phyloP scores from a whole-genome alignment of 1,139 yeast genomes.

The Schizosaccharomyces versatilis region DNA sequence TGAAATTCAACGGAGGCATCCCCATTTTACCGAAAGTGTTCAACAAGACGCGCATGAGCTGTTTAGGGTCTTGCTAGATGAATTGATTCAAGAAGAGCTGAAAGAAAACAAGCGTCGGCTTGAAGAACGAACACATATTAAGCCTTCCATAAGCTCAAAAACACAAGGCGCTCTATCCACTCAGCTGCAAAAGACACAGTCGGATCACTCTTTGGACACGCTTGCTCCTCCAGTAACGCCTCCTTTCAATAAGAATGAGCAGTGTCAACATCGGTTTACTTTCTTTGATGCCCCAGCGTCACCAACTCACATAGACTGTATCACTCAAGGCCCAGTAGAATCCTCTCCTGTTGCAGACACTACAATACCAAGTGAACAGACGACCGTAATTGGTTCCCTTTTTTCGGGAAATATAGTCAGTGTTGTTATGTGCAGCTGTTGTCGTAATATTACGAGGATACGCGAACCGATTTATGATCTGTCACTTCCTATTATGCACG shows the following conservation, averaged over 20 bases:
- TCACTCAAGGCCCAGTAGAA: no score
- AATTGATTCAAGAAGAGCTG: constrained; percentile 7
- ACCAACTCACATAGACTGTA: no score
- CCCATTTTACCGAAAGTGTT: constrained; percentile 6
- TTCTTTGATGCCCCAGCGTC: no score
- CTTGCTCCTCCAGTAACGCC: no score
- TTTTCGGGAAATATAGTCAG: constrained; percentile 11
- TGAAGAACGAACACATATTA: no score
- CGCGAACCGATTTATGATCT: constrained; percentile 10
- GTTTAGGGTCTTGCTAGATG: constrained; percentile 8
- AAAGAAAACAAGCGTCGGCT: not conserved
- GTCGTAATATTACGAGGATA: constrained; percentile 9
- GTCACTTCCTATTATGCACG: constrained; percentile 8
- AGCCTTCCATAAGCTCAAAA: no score
- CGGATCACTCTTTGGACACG: no score
- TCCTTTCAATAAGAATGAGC: no score
- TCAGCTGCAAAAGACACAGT: no score
- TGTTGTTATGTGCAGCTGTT: constrained; percentile 9
- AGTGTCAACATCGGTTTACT: no score
- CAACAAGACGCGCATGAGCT: constrained; percentile 12
- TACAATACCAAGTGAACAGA: not conserved
- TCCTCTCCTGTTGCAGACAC: no score
- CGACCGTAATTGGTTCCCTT: constrained; percentile 3
- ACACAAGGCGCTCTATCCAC: no score
- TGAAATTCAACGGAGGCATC: constrained; percentile 6